Evolutionary conservation across 257 asterid genomes (phyloP).

Genomic region (Solanum pennellii): DNA sequence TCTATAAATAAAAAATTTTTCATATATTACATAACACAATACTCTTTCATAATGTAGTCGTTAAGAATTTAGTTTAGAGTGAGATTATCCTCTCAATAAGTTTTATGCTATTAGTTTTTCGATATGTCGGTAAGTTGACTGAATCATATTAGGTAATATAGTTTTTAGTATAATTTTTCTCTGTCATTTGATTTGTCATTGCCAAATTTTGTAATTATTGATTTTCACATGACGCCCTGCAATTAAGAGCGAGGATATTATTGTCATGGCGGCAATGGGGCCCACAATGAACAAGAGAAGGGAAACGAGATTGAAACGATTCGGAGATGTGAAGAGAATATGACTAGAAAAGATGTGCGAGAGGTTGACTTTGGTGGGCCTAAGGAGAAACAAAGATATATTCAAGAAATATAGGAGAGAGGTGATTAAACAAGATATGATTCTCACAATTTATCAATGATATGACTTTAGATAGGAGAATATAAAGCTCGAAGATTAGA

Average conservation of each 20-base stretch:
- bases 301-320: neutral
- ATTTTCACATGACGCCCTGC: neutral
- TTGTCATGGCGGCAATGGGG: neutral
- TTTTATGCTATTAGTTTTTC: neutral
- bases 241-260: neutral
- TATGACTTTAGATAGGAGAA: neutral
- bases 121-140: too few relatives aligned
- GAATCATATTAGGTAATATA: neutral
- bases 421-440: neutral
- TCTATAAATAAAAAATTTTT: too few relatives aligned
- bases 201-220: too few relatives aligned
- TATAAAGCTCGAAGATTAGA: neutral
- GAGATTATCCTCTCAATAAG: neutral
- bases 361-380: neutral
- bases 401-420: neutral
- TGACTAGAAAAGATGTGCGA: fast-evolving
- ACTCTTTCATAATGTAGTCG: neutral
- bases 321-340: neutral
- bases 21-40: too few relatives aligned
- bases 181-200: neutral
- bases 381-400: neutral
- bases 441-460: neutral
- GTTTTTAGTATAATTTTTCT: too few relatives aligned
- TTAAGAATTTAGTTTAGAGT: neutral
- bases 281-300: neutral